Conservation (phyloP, 805 yeast genomes). For the Isabelozyma heimii region DNA sequence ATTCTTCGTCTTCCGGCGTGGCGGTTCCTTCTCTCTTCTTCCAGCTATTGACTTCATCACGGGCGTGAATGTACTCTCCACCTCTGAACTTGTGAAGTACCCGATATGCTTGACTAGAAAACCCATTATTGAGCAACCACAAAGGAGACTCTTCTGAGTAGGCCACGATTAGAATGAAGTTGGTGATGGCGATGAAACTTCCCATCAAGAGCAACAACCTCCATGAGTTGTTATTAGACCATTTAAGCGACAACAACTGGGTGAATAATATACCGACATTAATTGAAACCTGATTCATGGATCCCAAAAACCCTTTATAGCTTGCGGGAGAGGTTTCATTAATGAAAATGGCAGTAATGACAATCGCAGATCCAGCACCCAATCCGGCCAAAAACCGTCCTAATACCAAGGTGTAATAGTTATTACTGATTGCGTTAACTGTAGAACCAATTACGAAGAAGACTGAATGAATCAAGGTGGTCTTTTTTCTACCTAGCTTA, state of each 20-base stretch:
- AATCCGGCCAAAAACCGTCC: constrained; percentile 82
- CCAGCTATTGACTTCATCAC: constrained; percentile 40
- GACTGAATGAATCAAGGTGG: constrained; percentile 50
- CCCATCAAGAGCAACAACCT: constrained; percentile 67
- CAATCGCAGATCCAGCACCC: constrained; percentile 86
- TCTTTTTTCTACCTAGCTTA: constrained; percentile 56
- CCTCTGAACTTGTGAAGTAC: constrained; percentile 38
- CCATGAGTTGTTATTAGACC: constrained; percentile 72
- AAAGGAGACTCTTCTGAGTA: constrained; percentile 75
- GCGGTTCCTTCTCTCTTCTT: constrained; percentile 1
- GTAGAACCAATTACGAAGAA: constrained; percentile 62
- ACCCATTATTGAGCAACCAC: constrained; percentile 64
- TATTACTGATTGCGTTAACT: constrained; percentile 50
- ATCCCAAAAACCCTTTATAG: constrained; percentile 75
- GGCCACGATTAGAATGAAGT: constrained; percentile 38
- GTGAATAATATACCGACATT: constrained; percentile 82
- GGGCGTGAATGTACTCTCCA: constrained; percentile 31
- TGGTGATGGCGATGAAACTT: constrained; percentile 47
- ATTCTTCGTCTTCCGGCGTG: constrained; percentile 5
- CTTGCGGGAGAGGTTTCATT: constrained; percentile 74
- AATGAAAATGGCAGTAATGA: constrained; percentile 77
- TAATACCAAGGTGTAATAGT: constrained; percentile 41
- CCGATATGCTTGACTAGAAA: constrained; percentile 37
- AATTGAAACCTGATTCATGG: constrained; percentile 84
- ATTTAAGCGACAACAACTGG: constrained; percentile 67